Conservation (phyloP, 169 alveolate genomes). For the Neospora caninum region DNA sequence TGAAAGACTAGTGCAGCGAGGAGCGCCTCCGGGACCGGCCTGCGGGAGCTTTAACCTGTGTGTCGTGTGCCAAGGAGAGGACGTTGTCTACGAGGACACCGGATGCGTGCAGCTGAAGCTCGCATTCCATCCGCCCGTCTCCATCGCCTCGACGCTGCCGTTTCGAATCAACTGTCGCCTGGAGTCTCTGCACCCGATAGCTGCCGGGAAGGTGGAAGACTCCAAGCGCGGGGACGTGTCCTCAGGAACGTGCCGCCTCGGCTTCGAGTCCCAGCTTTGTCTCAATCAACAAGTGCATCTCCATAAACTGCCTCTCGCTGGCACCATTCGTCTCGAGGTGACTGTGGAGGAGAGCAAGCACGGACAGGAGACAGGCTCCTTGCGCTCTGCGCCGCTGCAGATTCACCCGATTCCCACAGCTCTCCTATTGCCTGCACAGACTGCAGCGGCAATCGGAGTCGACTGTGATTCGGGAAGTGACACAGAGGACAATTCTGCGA, state of each 20-base stretch:
- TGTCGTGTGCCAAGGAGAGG: conserved; percentile 4
- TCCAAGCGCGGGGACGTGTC: background rate
- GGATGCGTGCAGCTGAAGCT: conserved; percentile 55
- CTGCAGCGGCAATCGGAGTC: background rate
- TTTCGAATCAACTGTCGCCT: conserved; percentile 48
- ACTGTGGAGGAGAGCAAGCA: background rate
- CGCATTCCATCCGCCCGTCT: conserved; percentile 55
- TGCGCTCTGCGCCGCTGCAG: background rate
- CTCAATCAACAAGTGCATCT: conserved; percentile 24
- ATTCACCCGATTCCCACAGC: background rate
- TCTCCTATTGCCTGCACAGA: background rate
- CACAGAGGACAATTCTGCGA: background rate
- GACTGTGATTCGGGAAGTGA: background rate
- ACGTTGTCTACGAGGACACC: background rate
- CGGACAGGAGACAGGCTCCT: background rate
- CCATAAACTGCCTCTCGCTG: conserved; percentile 8
- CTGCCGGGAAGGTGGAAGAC: background rate
- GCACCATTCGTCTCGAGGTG: background rate
- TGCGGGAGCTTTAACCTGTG: conserved; percentile 17
- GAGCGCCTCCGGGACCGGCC: background rate
- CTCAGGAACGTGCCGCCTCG: background rate
- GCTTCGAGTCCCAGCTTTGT: background rate
- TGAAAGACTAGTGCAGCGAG: background rate
- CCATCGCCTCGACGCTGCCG: conserved; percentile 51
- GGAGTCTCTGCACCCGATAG: conserved; percentile 1